These are phyloP conservation scores for Suillus alpinus DNA, from an alignment of 768 basidiomycete genomes.

Conservation along the genomic window DNA sequence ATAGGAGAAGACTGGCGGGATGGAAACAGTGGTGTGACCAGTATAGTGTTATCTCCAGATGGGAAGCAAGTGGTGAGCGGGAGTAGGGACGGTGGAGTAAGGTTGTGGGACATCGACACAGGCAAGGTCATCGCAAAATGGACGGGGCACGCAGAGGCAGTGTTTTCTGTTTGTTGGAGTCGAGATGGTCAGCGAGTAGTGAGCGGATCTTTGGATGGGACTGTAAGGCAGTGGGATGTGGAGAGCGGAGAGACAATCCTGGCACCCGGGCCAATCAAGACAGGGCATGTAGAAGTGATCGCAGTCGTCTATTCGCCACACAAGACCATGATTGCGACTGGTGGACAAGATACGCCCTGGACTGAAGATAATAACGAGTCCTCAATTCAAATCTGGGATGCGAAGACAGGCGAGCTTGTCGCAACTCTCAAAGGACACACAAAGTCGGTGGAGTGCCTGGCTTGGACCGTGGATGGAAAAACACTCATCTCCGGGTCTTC, in stretches of 20 bases:
- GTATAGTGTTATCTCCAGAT: background rate
- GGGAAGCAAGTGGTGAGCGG: background rate
- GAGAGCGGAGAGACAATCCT: background rate
- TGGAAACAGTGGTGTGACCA: background rate
- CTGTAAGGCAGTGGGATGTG: background rate
- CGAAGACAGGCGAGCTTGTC: background rate
- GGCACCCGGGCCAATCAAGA: background rate
- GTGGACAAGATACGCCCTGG: background rate
- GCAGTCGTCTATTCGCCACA: slow-evolving; percentile 1
- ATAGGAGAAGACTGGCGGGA: background rate
- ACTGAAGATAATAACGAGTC: rapidly evolving
- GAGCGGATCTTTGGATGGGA: background rate
- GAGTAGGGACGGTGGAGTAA: background rate
- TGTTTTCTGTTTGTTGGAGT: background rate
- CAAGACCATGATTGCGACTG: background rate
- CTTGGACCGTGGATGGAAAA: background rate
- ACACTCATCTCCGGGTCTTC: background rate
- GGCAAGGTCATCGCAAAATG: background rate
- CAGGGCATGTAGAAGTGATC: rapidly evolving
- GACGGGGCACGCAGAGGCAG: background rate
- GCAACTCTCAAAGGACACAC: background rate
- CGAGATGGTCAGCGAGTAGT: background rate
- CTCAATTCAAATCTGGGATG: background rate
- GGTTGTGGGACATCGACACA: background rate
- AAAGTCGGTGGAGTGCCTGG: background rate